phyloP scores from a whole-genome alignment of 1,284 basidiomycete genomes.

The Cryptococcus floricola region DNA sequence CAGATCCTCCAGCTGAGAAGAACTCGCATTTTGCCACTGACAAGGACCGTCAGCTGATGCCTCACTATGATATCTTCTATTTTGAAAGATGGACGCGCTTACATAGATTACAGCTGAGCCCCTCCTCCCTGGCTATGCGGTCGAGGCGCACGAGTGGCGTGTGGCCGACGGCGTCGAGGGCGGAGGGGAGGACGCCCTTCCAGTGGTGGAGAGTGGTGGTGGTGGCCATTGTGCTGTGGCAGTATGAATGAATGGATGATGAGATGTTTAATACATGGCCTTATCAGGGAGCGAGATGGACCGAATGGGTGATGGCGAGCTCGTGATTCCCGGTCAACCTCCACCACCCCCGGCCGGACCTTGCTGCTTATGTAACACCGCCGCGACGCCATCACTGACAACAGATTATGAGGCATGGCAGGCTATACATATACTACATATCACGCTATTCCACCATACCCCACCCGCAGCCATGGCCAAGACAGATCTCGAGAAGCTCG shows the following conservation, averaged over 20 bases:
- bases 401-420: too few relatives aligned
- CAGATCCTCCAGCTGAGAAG: constrained; percentile 84
- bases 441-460: too few relatives aligned
- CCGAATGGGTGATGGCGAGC: too few relatives aligned
- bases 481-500: constrained; percentile 62
- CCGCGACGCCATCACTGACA: too few relatives aligned
- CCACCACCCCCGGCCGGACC: too few relatives aligned
- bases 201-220: constrained; percentile 35
- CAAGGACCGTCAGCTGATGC: constrained; percentile 1
- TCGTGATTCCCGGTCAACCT: too few relatives aligned
- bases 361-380: too few relatives aligned
- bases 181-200: constrained; percentile 62
- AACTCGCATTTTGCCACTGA: constrained; percentile 87
- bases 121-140: constrained; percentile 68
- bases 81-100: constrained; percentile 46
- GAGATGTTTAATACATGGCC: not conserved
- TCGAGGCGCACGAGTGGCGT: constrained; percentile 87
- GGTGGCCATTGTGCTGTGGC: not conserved
- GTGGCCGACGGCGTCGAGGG: constrained; percentile 79
- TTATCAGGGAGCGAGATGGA: too few relatives aligned
- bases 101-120: constrained; percentile 86
- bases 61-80: not conserved
- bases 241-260: not conserved
- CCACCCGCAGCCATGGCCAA: constrained; percentile 3
- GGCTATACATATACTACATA: too few relatives aligned